phyloP scores from a whole-genome alignment of 2,329 filamentous ascomycete species.

The Coniochaeta pulveracea region DNA sequence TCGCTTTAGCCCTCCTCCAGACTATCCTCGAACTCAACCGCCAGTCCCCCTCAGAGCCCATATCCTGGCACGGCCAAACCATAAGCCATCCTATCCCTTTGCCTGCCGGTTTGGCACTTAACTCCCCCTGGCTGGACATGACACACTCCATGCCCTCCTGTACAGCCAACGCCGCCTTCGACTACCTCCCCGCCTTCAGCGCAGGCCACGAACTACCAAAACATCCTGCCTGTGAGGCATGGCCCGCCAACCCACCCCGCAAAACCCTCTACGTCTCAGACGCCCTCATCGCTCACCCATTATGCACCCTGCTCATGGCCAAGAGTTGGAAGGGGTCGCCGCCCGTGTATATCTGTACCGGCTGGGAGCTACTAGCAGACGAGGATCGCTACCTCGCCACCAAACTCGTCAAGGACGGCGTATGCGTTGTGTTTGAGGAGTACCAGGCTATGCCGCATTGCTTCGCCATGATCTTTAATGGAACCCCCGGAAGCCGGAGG shows the following conservation, averaged over 20 bases:
- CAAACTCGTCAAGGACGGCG: constrained; percentile 43
- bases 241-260: constrained; percentile 46
- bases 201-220: constrained; percentile 17
- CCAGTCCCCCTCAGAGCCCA: constrained; percentile 30
- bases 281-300: constrained; percentile 48
- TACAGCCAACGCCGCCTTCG: constrained; percentile 38
- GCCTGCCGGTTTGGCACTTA: constrained; percentile 51
- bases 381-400: constrained; percentile 51
- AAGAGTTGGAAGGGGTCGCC: constrained; percentile 49
- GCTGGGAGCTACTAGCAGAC: constrained; percentile 62
- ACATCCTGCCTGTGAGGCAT: constrained; percentile 34
- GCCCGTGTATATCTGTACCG: constrained; percentile 57
- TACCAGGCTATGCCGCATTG: constrained; percentile 76
- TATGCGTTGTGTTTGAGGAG: constrained; percentile 54
- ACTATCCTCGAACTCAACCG: constrained; percentile 52
- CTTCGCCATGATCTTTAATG: constrained; percentile 48
- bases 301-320: constrained; percentile 51
- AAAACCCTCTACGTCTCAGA: constrained; percentile 43
- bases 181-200: constrained; percentile 46
- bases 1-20: constrained; percentile 56
- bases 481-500: constrained; percentile 29
- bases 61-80: constrained; percentile 49
- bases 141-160: constrained; percentile 50
- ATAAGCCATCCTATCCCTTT: constrained; percentile 53
- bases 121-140: constrained; percentile 63